Conservation (phyloP, 1,284 basidiomycete species). For the Singerocomus rubriflavus region DNA sequence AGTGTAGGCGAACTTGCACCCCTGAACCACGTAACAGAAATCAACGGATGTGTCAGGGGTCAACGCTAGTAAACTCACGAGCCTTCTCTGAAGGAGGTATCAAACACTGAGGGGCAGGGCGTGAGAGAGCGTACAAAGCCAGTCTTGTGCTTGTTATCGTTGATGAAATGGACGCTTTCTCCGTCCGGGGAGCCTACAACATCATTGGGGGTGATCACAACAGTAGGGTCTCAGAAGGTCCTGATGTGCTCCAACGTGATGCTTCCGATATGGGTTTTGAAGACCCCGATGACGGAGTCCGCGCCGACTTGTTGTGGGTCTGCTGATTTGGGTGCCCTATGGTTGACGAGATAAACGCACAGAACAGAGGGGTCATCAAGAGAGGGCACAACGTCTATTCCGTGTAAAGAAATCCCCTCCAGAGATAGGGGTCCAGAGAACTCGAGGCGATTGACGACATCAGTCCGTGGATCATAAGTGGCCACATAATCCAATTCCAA, state of each 20-base stretch:
- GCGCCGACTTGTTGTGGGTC: slow-evolving; percentile 52
- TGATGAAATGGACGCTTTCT: slow-evolving; percentile 64
- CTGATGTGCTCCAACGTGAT: slow-evolving; percentile 48
- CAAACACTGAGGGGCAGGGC: not conserved
- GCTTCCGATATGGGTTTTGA: slow-evolving; percentile 51
- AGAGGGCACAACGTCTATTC: slow-evolving; percentile 68
- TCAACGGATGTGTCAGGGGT: slow-evolving; percentile 45
- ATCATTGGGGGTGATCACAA: slow-evolving; percentile 69
- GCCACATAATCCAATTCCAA: slow-evolving; percentile 58
- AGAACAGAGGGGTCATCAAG: slow-evolving; percentile 46
- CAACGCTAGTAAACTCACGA: slow-evolving; percentile 36
- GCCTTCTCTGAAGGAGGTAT: slow-evolving; percentile 26
- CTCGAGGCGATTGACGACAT: slow-evolving; percentile 45
- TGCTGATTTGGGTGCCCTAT: slow-evolving; percentile 45
- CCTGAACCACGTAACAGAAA: slow-evolving; percentile 54
- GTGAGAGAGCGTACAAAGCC: slow-evolving; percentile 40
- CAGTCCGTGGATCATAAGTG: slow-evolving; percentile 51
- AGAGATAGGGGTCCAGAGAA: slow-evolving; percentile 38
- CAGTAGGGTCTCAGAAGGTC: slow-evolving; percentile 52
- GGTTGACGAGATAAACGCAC: slow-evolving; percentile 68
- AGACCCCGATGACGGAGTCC: slow-evolving; percentile 71
- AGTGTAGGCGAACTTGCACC: slow-evolving; percentile 54
- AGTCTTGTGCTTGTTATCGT: slow-evolving; percentile 56
- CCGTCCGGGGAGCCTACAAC: slow-evolving; percentile 61
- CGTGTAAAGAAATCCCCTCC: slow-evolving; percentile 59